These are phyloP conservation scores for Pleurotus pulmonarius DNA, from an alignment of 768 basidiomycete species.

Conservation along the genomic window DNA sequence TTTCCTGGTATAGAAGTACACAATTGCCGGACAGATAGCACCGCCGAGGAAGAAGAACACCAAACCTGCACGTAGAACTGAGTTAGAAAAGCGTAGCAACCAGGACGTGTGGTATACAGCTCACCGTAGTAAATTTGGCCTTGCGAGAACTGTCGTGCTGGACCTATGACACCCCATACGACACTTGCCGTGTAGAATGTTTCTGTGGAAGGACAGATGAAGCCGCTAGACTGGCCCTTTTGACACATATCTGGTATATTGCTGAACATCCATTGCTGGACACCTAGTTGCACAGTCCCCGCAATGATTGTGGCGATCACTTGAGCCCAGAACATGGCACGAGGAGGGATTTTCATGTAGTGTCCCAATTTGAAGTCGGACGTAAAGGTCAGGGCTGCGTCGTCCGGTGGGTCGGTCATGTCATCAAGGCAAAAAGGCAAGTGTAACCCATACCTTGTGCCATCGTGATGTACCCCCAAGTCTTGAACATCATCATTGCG, in stretches of 20 bases:
- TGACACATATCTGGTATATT: constrained; percentile 49
- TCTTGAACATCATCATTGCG: constrained; percentile 87
- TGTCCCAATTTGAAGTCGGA: constrained; percentile 80
- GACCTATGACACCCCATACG: constrained; percentile 55
- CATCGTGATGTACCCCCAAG: constrained; percentile 73
- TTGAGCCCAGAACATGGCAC: constrained; percentile 70
- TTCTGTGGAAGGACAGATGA: constrained; percentile 44
- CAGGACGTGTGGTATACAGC: constrained; percentile 27
- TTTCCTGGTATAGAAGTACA: constrained; percentile 52
- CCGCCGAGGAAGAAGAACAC: constrained; percentile 72
- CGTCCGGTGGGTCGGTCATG: background rate
- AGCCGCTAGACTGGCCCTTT: constrained; percentile 39
- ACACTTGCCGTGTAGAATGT: constrained; percentile 57
- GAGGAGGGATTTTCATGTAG: constrained; percentile 74
- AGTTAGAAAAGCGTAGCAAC: background rate
- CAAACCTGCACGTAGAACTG: background rate
- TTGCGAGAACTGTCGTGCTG: constrained; percentile 47
- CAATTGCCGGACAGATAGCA: constrained; percentile 51
- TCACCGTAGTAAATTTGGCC: constrained; percentile 45
- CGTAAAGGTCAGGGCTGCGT: constrained; percentile 60
- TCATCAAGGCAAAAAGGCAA: background rate
- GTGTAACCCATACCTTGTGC: constrained; percentile 35
- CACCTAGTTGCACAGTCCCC: constrained; percentile 62
- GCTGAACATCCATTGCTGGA: constrained; percentile 64
- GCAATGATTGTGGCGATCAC: constrained; percentile 54